Conservation (phyloP, 23 red algal species). For the Gracilaria caudata region DNA sequence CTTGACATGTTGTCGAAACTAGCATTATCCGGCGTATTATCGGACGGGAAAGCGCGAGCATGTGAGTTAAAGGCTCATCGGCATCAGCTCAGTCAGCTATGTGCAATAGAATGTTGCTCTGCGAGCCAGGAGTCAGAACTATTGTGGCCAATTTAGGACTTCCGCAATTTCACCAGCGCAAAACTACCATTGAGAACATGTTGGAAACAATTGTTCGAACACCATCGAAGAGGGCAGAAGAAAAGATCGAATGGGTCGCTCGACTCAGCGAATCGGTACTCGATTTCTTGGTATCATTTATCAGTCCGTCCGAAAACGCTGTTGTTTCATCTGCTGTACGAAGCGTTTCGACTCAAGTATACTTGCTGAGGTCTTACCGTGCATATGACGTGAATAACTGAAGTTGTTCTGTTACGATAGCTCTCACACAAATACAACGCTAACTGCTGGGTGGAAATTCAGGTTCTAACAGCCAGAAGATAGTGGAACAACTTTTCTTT, state of each 20-base stretch:
- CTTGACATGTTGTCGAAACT: slow-evolving; percentile 63
- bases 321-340: slow-evolving; percentile 45
- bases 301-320: slow-evolving; percentile 39
- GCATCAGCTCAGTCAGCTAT: slow-evolving; percentile 86
- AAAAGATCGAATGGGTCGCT: slow-evolving; percentile 64
- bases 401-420: slow-evolving; percentile 32
- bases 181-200: slow-evolving; percentile 30
- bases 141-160: slow-evolving; percentile 76
- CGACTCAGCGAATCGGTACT: slow-evolving; percentile 77
- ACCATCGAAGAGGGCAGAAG: slow-evolving; percentile 24
- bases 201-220: slow-evolving; percentile 53
- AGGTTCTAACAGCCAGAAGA: slow-evolving; percentile 60
- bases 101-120: slow-evolving; percentile 81
- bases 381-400: slow-evolving; percentile 87
- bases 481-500: slow-evolving; percentile 13
- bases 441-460: slow-evolving; percentile 47
- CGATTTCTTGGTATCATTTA: slow-evolving; percentile 79
- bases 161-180: slow-evolving; percentile 74
- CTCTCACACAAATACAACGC: slow-evolving; percentile 4
- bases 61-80: slow-evolving; percentile 69
- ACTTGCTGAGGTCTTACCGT: slow-evolving; percentile 82
- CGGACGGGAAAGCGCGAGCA: slow-evolving; percentile 60
- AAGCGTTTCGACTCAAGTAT: slow-evolving; percentile 65
- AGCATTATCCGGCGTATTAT: slow-evolving; percentile 25
- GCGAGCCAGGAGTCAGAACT: slow-evolving; percentile 78